Base-by-base conservation (phyloP, 2,329 filamentous ascomycete species). In the Epichloe brachyelytri region DNA sequence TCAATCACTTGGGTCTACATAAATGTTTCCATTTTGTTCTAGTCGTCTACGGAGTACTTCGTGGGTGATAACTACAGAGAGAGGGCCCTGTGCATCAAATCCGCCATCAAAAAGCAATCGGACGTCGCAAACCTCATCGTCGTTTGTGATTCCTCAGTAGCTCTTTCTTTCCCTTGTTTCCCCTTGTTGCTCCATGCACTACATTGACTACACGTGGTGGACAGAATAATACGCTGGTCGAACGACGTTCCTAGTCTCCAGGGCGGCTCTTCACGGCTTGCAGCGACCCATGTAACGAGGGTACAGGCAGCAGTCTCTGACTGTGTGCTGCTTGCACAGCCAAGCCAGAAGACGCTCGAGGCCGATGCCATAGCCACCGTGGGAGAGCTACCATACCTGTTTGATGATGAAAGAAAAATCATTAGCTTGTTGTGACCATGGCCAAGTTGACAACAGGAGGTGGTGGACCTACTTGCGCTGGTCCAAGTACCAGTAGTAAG, bases 401-500 rank as follows among this genome's bases (percentile, higher is more conserved):
- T 40, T 30, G 26, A 17, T 17, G n/a, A 17, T 4, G 10, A 3
- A 45, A 45, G 19, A 26, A 5, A 45, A 34, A 33, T n/a, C 11
- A 36, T 38, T 38, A 38, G 36, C 6, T 38, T 38, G 36, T 38
- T 38, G 36, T 5, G 36, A n/a, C 15, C 36, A n/a, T 1, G 36
- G 36, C 36, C 4, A 11, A n/a, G 22, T 3, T 46, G 12, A 15
- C 15, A 46, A 2, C 3, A 33, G 17, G 36, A 46, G 5, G 22
- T 5, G 17, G 4, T 36, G 11, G 14, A 52, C 58, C 53, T 50
- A 59, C 87, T 93, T 95, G 65, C 90, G 78, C 79, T 95, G 89
- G 71, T 96, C 93, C 34, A 89, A 94, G 74, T 97, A 98, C 93
- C 93, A 98, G 77, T 94, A 97, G 73, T 97, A 97, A 44, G 85